A percentile compares a stretch with the other conserved stretches of the same genome.
Evolutionary conservation across 1,284 basidiomycete genomes (phyloP).

Genomic region (Melampsora larici-populina): DNA sequence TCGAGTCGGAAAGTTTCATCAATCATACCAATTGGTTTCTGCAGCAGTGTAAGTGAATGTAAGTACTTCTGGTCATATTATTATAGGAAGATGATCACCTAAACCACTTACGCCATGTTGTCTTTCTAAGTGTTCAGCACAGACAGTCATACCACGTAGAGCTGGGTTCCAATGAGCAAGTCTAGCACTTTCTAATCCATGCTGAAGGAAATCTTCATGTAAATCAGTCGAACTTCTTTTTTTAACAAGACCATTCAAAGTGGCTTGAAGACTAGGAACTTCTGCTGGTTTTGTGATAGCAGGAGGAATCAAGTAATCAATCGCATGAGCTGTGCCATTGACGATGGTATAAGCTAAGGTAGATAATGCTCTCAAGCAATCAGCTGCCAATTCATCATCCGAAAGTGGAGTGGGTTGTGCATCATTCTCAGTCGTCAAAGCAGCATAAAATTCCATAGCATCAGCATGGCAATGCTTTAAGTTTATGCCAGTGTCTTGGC

Average conservation of each 20-base stretch:
- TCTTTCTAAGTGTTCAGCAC: background rate
- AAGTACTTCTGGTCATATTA: background rate
- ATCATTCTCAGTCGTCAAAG: conserved; percentile 10
- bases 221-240: background rate
- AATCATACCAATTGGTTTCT: background rate
- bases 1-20: background rate
- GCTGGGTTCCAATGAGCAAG: conserved; percentile 33
- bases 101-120: conserved; percentile 16
- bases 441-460: conserved; percentile 15
- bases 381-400: conserved; percentile 32
- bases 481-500: background rate
- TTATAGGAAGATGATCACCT: background rate
- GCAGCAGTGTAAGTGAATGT: background rate
- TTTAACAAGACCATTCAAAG: background rate
- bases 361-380: conserved; percentile 38
- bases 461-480: conserved; percentile 21
- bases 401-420: background rate
- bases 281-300: background rate
- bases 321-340: conserved; percentile 32
- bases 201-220: background rate
- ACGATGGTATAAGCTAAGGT: conserved; percentile 40
- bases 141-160: conserved; percentile 9
- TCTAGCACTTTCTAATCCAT: conserved; percentile 30
- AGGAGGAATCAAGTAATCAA: conserved; percentile 27
- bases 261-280: background rate